Base-by-base conservation (phyloP, 2,329 filamentous ascomycete genomes). In the Xylaria sp. region DNA sequence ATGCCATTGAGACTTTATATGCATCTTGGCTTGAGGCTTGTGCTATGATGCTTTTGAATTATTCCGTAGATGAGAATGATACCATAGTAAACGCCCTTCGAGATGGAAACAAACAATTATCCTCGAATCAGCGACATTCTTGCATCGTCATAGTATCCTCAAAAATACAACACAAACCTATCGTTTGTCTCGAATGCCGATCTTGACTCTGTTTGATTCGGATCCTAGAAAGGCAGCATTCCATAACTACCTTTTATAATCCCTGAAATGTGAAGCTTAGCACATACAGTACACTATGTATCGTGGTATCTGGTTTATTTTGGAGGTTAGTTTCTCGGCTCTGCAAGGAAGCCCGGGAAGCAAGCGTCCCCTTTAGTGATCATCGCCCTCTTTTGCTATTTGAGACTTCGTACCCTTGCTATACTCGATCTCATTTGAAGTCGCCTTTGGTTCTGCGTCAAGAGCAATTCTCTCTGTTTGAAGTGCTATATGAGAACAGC, bases 41-140 rank as follows among this genome's bases (percentile, higher is more conserved):
- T 18, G n/a, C n/a, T 52, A 18, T 37, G 51, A 58, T 61, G 18
- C 44, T 61, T 56, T 57, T 3, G 23, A 3, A 55, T 51, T 23
- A 37, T 59, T 44, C 34, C 28, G 20, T 50, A 28, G 39, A 20
- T 28, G 9, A 66, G 31, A 62, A 48, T 46, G 65, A 48, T 23
- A 58, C 28, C 54, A 65, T 50, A 48, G 48, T 31, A 12, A 50
- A 58, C n/a, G 41, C 15, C 18, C n/a, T 13, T 39, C 28, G 56
- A 39, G 58, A 54, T 28, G 56, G 44, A 59, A 52, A 52, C 34
- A 61, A 59, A 63, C 31, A 66, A 68, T 70, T 68, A 70, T 70
- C 69, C 69, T 70, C 69, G 69, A 70, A 70, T 70, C 66, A 69
- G 58, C 37, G 13, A 6, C 46, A 46, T n/a, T 48, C 54, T 52